These are phyloP conservation scores for Echinochloa phyllopogon DNA, from an alignment of 176 grass and related monocot genomes.

Conservation along the genomic window DNA sequence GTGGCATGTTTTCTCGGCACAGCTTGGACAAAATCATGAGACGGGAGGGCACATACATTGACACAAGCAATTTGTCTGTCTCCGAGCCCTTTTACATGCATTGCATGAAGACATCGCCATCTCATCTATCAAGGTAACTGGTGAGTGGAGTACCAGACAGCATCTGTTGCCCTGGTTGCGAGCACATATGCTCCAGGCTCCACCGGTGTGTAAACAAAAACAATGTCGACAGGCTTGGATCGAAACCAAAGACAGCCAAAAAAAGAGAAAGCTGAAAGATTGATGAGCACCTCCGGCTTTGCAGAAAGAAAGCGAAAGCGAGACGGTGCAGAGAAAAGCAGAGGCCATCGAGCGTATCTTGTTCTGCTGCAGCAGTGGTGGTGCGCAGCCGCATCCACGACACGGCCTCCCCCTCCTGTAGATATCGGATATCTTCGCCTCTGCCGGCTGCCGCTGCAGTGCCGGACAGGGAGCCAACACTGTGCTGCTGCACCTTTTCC, in stretches of 20 bases:
- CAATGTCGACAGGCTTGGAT: neutral
- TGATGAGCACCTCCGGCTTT: neutral
- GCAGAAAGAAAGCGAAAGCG: slow-evolving; percentile 1
- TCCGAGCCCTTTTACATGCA: neutral
- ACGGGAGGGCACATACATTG: no score
- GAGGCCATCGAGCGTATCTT: neutral
- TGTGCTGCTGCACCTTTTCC: neutral
- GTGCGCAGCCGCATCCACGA: no score
- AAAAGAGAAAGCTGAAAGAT: neutral
- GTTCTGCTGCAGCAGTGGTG: neutral
- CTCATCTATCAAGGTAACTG: neutral
- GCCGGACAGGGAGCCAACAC: slow-evolving; percentile 1
- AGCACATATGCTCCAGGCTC: slow-evolving; percentile 19
- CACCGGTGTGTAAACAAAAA: neutral
- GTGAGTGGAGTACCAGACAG: neutral
- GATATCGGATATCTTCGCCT: slow-evolving; percentile 10
- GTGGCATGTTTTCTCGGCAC: no score
- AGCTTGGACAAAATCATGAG: no score
- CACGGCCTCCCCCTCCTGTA: neutral
- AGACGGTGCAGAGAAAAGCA: neutral
- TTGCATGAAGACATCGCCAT: neutral
- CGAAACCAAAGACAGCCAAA: neutral
- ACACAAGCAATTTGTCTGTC: no score
- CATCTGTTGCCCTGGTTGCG: neutral
- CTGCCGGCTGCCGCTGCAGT: neutral